phyloP scores from a whole-genome alignment of 495 filamentous ascomycete genomes.

The Pyrenopolyporus hunteri region DNA sequence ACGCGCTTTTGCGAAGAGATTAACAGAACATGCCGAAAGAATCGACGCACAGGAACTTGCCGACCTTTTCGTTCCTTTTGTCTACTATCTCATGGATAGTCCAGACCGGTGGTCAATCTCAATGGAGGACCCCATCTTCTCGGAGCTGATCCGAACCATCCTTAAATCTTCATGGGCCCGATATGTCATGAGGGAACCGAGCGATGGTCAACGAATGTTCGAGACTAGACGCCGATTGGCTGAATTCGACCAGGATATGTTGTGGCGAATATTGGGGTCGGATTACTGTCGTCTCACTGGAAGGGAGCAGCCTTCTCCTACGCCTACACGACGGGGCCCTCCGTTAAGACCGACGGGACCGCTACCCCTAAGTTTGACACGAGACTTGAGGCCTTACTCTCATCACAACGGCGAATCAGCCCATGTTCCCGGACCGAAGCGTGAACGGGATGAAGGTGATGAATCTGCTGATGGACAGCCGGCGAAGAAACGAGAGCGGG shows the following conservation, averaged over 20 bases:
- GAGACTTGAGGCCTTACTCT: no score
- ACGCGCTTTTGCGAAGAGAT: neutral
- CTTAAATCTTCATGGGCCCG: conserved; percentile 4
- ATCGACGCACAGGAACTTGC: conserved; percentile 3
- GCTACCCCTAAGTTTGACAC: no score
- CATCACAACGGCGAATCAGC: no score
- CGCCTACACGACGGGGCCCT: no score
- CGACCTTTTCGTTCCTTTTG: conserved; percentile 12
- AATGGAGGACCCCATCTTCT: neutral
- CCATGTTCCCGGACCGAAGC: conserved; percentile 3
- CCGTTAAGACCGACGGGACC: no score
- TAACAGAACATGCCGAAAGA: neutral
- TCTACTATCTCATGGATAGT: neutral
- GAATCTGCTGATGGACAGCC: neutral
- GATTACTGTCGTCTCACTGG: no score
- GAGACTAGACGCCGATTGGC: no score
- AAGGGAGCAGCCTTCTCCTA: no score
- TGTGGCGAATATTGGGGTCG: no score
- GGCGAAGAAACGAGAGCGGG: neutral
- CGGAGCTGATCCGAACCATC: neutral
- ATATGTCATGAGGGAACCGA: neutral
- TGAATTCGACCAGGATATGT: no score
- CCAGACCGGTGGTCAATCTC: neutral
- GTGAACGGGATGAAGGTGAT: neutral
- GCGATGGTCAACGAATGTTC: neutral